Conservation (phyloP, 1,139 yeast species). For the Schwanniomyces etchellsii region DNA sequence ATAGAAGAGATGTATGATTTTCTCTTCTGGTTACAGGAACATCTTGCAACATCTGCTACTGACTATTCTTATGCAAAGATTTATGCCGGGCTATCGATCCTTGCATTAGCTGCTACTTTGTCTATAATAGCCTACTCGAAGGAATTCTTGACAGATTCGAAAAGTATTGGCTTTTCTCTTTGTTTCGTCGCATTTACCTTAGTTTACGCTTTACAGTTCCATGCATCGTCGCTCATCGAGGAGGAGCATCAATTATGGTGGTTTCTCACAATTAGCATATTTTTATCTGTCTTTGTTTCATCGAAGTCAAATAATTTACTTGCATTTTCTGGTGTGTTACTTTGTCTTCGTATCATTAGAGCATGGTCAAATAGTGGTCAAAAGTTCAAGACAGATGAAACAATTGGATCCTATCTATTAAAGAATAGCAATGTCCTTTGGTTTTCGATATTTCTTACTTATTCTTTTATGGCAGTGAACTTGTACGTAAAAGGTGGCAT, state of each 20-base stretch:
- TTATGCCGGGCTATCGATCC: constrained; percentile 36
- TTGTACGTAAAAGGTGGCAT: constrained; percentile 26
- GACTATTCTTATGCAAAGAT: constrained; percentile 60
- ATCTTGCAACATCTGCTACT: constrained; percentile 63
- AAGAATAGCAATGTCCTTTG: constrained; percentile 37
- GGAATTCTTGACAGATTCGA: background rate
- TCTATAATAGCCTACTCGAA: constrained; percentile 10
- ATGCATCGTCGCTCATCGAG: constrained; percentile 91
- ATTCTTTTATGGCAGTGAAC: constrained; percentile 18
- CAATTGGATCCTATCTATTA: constrained; percentile 43
- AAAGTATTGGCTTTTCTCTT: background rate
- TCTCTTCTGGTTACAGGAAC: constrained; percentile 46
- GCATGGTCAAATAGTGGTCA: constrained; percentile 94
- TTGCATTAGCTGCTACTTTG: constrained; percentile 23
- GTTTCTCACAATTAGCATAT: constrained; percentile 48
- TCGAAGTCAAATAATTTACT: too few species aligned
- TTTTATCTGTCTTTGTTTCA: background rate
- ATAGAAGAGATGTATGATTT: constrained; percentile 28
- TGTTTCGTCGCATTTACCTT: constrained; percentile 28
- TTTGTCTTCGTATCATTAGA: constrained; percentile 55
- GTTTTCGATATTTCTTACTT: constrained; percentile 41
- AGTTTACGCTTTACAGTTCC: constrained; percentile 54
- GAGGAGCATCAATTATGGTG: constrained; percentile 98
- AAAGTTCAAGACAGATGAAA: constrained; percentile 48
- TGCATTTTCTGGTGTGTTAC: constrained; percentile 16